Evolutionary conservation across 208 protist species (phyloP).

Genomic region (Trypanosoma avium): DNA sequence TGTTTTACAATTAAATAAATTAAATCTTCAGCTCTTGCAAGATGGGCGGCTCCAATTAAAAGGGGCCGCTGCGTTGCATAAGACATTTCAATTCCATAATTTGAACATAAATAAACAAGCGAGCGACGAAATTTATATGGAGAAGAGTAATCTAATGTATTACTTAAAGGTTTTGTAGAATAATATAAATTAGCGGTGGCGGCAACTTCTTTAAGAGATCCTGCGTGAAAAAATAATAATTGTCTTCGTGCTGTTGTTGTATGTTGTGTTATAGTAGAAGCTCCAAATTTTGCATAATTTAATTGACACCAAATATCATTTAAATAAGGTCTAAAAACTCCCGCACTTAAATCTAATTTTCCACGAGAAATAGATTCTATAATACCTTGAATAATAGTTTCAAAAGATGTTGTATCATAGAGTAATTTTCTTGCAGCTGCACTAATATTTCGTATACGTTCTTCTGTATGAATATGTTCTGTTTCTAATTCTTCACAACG

Average conservation of each 20-base stretch:
- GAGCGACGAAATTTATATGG: slow-evolving; percentile 80
- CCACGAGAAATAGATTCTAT: slow-evolving; percentile 55
- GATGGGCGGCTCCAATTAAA: slow-evolving; percentile 46
- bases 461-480: slow-evolving; percentile 64
- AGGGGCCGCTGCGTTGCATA: slow-evolving; percentile 68
- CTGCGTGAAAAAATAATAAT: slow-evolving; percentile 76
- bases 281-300: slow-evolving; percentile 85
- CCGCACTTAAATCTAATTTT: slow-evolving; percentile 58
- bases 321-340: slow-evolving; percentile 52
- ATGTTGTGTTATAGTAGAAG: slow-evolving; percentile 69
- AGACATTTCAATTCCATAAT: slow-evolving; percentile 63
- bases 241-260: slow-evolving; percentile 67
- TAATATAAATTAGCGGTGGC: slow-evolving; percentile 82
- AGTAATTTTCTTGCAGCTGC: slow-evolving; percentile 56
- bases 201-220: slow-evolving; percentile 58
- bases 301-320: slow-evolving; percentile 75
- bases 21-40: slow-evolving; percentile 63
- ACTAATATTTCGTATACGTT: slow-evolving; percentile 44
- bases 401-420: slow-evolving; percentile 40
- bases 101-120: slow-evolving; percentile 51
- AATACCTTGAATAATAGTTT: slow-evolving; percentile 39
- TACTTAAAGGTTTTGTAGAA: slow-evolving; percentile 76
- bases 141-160: slow-evolving; percentile 73
- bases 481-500: slow-evolving; percentile 81
- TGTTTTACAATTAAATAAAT: slow-evolving; percentile 40